Percentiles rank a stretch among this genome's conserved stretches.
Conservation (phyloP, 768 basidiomycete species). For the Austroboletus festivus region DNA sequence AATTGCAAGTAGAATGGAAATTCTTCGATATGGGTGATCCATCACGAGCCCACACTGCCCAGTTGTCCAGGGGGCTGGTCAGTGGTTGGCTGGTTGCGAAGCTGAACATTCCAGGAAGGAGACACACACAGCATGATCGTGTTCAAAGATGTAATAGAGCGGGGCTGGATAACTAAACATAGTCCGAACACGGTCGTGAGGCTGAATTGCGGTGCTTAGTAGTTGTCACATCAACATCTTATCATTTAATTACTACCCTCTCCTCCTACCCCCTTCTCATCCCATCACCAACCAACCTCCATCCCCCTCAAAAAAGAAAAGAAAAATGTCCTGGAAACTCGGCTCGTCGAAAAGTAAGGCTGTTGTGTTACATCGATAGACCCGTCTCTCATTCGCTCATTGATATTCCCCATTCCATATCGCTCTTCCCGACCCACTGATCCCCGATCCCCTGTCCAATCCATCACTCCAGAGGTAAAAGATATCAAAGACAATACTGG, state of each 20-base stretch:
- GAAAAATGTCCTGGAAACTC: constrained; percentile 59
- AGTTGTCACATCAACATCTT: constrained; percentile 4
- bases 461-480: constrained; percentile 51
- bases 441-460: constrained; percentile 3
- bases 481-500: constrained; percentile 68
- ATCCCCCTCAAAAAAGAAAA: not conserved
- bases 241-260: constrained; percentile 9
- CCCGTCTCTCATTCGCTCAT: not conserved
- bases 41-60: too few species aligned
- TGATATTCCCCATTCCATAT: not conserved
- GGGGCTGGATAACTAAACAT: too few species aligned
- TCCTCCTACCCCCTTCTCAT: constrained; percentile 1
- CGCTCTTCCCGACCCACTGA: constrained; percentile 3
- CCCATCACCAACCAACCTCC: not conserved
- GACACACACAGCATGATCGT: too few species aligned
- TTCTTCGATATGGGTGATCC: too few species aligned
- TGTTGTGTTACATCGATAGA: not conserved
- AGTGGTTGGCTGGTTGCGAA: too few species aligned
- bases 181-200: too few species aligned
- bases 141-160: too few species aligned
- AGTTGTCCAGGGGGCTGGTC: too few species aligned
- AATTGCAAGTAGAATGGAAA: too few species aligned
- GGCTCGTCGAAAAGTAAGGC: constrained; percentile 36
- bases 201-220: too few species aligned
- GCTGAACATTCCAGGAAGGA: too few species aligned